Evolutionary conservation across 345 rosid genomes (phyloP), one percentile per base, ranked within the genome.

Genomic region (Camelina laxa): DNA sequence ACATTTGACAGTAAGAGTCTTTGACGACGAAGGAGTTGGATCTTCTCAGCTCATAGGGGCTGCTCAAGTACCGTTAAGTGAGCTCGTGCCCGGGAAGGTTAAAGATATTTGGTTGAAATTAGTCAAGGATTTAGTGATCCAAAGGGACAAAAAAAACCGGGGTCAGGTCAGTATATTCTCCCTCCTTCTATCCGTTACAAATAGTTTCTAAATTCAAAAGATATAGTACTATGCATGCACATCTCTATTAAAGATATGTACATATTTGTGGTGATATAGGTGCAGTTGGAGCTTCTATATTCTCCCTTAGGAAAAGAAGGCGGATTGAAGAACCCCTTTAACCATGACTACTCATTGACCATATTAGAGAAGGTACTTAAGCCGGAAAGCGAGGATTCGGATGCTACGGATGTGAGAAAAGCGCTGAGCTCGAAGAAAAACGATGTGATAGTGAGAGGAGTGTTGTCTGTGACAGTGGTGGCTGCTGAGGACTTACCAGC

Each of bases 1-100:
- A 80, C 86, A 72, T 82, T 77, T 92, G 85, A 89, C 93, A 5
- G 56, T 95, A 60, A 88, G 86, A 84, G 80, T 92, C 16, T 90
- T 74, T 22, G 99, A 95, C 11, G 90, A 95, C n/a, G 97, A 95
- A 82, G 97, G 98, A 50, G 75, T 92, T 74, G 89, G 82, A 56
- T 87, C 92, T n/a, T 59, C 99, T 65, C 97, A 94, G 79, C 81
- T 87, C 36, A 85, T 94, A 3, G 96, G 97, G 12, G 80, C 81
- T 80, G 93, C 96, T 69, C 95, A 81, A 60, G 73, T 92, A 21
- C 73, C 80, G 11, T 54, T 94, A 8, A 75, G 64, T 36, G 88
- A 70, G 27, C 93, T 91, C 30, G 87, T 82, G 72, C 97, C 97
- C 3, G 99, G 97, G 24, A 94, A 91, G 76, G 91, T 90, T 39